Base-by-base conservation (phyloP, 345 rosid genomes). In the Schrenkiella parvula region DNA sequence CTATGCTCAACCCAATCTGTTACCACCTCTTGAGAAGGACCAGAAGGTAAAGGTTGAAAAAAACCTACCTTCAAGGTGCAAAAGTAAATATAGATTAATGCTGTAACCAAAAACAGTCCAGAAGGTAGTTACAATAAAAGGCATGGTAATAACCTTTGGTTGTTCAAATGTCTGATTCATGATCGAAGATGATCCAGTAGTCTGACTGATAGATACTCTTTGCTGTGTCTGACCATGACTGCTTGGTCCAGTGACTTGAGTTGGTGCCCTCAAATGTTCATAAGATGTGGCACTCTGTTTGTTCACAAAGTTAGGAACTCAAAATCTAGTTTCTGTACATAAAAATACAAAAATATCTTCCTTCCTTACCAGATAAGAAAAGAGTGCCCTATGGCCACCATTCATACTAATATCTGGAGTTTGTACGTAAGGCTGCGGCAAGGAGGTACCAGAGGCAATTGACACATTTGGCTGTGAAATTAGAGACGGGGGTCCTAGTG, bases 1-100 rank as follows among this genome's bases (percentile, higher is more conserved):
- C 79, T 71, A 79, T 95, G 99, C 81, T 91, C 97, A 68, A 82
- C 80, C 99, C 99, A 95, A 68, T 91, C 92, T 52, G 85, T 81
- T 68, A 54, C 65, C 44, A 71, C 79, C 73, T 62, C 85, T 70
- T 73, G 82, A 31, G 73, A 41, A n/a, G n/a, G n/a, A n/a, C n/a
- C n/a, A n/a, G n/a, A n/a, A 48, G 86, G 76, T 63, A 74, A 82
- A 58, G 78, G 84, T 66, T 72, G 72, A 32, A 28, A 19, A 51
- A 35, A 52, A 59, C 43, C 69, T 17, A 38, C 58, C 80, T 78
- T 42, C 29, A 61, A 77, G 57, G 31, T n/a, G 42, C 65, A 56
- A 22, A 70, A 32, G 57, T 29, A 55, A 3, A 35, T 26, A 54
- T 64, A 46, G 9, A 47, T 64, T 39, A 64, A 58, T 28, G 46